Evolutionary conservation across 495 filamentous ascomycete genomes (phyloP).

Genomic region (Penicillium macrosclerotiorum): DNA sequence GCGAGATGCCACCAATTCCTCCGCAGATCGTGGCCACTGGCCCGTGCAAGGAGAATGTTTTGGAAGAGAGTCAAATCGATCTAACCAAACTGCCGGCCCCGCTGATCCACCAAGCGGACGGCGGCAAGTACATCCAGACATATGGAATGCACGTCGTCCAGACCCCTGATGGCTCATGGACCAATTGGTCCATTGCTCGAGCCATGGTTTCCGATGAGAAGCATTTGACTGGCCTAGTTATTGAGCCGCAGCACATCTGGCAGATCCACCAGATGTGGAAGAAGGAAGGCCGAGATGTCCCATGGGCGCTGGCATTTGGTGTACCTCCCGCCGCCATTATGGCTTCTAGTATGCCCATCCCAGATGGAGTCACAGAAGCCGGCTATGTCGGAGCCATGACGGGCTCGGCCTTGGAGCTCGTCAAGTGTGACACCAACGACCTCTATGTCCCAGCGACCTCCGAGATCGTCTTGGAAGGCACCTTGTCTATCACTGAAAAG

Average conservation of each 20-base stretch:
- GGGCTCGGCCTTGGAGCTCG: slow-evolving; percentile 33
- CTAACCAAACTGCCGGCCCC: slow-evolving; percentile 34
- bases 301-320: slow-evolving; percentile 37
- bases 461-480: slow-evolving; percentile 42
- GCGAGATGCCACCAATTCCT: slow-evolving; percentile 20
- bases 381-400: slow-evolving; percentile 39
- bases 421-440: slow-evolving; percentile 42
- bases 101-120: slow-evolving; percentile 31
- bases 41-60: slow-evolving; percentile 35
- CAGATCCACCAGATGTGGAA: slow-evolving; percentile 40
- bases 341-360: slow-evolving; percentile 39
- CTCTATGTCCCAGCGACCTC: slow-evolving; percentile 37
- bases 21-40: slow-evolving; percentile 24
- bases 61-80: slow-evolving; percentile 34
- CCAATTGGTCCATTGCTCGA: slow-evolving; percentile 44
- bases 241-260: slow-evolving; percentile 33
- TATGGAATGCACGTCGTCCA: slow-evolving; percentile 40
- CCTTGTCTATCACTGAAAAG: slow-evolving; percentile 32
- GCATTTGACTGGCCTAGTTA: slow-evolving; percentile 31
- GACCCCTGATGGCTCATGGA: slow-evolving; percentile 37
- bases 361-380: slow-evolving; percentile 34
- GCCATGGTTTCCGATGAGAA: slow-evolving; percentile 37
- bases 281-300: slow-evolving; percentile 32
- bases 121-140: slow-evolving; percentile 42
- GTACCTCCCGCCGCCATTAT: slow-evolving; percentile 42